Conservation (phyloP, 116 monocot species). For the Trichopus zeylanicus region DNA sequence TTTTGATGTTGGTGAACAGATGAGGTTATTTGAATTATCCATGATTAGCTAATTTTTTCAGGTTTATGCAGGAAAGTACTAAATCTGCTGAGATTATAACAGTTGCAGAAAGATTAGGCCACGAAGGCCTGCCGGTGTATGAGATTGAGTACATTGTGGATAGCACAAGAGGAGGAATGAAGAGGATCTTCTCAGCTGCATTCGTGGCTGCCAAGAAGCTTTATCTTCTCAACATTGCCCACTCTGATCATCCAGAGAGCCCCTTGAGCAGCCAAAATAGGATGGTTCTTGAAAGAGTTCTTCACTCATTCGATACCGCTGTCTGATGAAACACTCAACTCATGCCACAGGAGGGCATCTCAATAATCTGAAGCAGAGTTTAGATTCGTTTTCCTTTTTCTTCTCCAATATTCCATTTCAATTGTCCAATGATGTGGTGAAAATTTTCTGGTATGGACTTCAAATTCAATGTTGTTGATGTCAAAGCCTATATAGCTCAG, state of each 20-base stretch:
- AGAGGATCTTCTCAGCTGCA: slow-evolving; percentile 89
- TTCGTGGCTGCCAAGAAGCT: slow-evolving; percentile 74
- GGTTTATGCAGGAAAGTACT: slow-evolving; percentile 91
- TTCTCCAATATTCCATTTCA: too few species aligned
- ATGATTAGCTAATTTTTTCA: too few species aligned
- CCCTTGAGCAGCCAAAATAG: slow-evolving; percentile 58
- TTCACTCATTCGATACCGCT: slow-evolving; percentile 75
- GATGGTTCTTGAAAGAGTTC: slow-evolving; percentile 62
- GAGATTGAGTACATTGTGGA: slow-evolving; percentile 87
- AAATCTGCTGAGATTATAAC: slow-evolving; percentile 50
- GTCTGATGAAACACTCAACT: too few species aligned
- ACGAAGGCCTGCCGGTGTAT: slow-evolving; percentile 49
- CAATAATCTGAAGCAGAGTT: too few species aligned
- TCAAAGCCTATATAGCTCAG: too few species aligned
- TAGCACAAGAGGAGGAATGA: slow-evolving; percentile 89
- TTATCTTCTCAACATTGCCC: slow-evolving; percentile 73
- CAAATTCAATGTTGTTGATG: too few species aligned
- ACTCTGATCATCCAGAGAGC: slow-evolving; percentile 50
- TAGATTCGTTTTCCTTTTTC: too few species aligned
- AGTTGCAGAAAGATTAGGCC: slow-evolving; percentile 41
- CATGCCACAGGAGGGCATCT: too few species aligned
- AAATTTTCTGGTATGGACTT: too few species aligned
- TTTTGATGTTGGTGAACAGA: too few species aligned
- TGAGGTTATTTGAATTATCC: too few species aligned
- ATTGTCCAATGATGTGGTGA: too few species aligned